Conservation (phyloP, 768 basidiomycete genomes). For the Amanita pallidorosea region DNA sequence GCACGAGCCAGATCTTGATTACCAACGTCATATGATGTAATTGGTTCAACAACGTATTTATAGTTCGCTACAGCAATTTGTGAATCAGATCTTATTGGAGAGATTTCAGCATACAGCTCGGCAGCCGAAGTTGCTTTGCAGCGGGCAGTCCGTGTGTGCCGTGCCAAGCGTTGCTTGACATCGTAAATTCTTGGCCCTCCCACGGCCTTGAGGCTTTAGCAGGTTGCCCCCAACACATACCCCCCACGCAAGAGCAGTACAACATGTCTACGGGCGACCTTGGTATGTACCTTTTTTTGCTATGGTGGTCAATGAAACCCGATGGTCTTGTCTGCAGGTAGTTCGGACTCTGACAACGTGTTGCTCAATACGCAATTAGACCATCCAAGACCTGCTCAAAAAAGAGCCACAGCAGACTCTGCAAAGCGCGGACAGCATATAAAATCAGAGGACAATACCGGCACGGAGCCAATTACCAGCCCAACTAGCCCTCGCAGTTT, state of each 20-base stretch:
- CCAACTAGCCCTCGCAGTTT: neutral
- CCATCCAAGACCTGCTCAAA: neutral
- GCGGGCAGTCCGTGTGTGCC: neutral
- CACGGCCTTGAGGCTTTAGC: neutral
- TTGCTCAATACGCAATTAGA: neutral
- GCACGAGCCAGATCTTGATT: neutral
- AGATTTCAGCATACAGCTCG: too few relatives aligned
- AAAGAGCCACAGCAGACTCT: neutral
- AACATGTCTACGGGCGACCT: neutral
- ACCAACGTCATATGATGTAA: neutral
- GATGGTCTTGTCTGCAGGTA: neutral
- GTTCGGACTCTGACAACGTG: neutral
- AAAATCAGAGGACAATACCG: neutral
- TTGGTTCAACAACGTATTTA: neutral
- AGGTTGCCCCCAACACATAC: neutral
- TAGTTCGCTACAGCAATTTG: neutral
- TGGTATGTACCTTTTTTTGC: neutral
- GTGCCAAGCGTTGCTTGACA: neutral
- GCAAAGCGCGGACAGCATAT: neutral
- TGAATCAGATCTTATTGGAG: too few relatives aligned
- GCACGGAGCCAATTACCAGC: neutral
- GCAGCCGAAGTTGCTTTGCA: too few relatives aligned
- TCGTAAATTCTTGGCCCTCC: neutral
- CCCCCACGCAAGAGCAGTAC: neutral
- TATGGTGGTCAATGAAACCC: neutral